Evolutionary conservation across 768 basidiomycete genomes (phyloP), one percentile per base, ranked within the genome.

Genomic region (Suillus plorans): DNA sequence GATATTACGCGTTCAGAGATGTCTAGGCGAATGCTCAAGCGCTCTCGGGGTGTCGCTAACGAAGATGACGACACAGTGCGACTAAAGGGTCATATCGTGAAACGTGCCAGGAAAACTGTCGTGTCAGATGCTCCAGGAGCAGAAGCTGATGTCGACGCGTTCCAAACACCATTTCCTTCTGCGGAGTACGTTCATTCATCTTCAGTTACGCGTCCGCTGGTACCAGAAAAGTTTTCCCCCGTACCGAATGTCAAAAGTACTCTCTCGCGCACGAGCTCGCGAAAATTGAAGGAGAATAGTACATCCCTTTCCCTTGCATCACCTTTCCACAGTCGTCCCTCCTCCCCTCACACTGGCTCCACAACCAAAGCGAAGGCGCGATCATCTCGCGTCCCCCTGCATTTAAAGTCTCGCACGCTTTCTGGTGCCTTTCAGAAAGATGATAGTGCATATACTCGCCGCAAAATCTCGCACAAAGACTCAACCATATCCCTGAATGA

Each of bases 291-390:
- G 63, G 80, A 82, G 66, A 83, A 82, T 59, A 63, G 44, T 22
- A 10, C 31, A 28, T 65, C 72, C 63, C 73, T 64, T 25, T 34
- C 55, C 22, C 78, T 84, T 28, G 80, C 77, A 13, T 84, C 82
- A 31, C 83, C 84, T 2, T 85, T 84, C 68, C 75, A 70, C 59
- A 83, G 83, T 52, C 78, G 80, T 50, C 81, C 83, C 20, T 72
- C 70, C 42, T 84, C 84, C 60, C 73, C 76, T 52, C 64, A 74
- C 28, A 71, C 76, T 50, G 63, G 72, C 36, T 63, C 78, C 28
- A 82, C 81, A 59, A 79, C 81, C 7, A 75, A 73, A 25, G 63
- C 62, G 63, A 71, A 63, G 69, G 67, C 45, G 55, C 73, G 49
- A 61, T 60, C 14, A 67, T 68, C 63, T 60, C 74, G 63, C 36